Conservation (phyloP, 1,139 yeast genomes). For the Debaryomycetaceae sp. region DNA sequence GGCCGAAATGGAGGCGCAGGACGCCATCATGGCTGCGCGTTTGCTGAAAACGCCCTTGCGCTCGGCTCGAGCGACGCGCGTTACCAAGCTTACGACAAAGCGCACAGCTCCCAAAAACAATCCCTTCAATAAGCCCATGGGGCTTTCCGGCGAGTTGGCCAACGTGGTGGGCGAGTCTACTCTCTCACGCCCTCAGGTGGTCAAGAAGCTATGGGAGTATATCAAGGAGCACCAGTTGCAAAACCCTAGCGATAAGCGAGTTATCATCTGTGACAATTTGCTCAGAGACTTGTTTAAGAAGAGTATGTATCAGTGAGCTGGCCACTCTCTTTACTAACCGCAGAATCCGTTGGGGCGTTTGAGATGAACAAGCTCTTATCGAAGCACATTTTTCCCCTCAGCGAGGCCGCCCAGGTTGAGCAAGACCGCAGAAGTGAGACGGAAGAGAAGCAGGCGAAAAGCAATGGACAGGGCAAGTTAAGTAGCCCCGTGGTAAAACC, state of each 20-base stretch:
- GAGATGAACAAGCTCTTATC: slow-evolving; percentile 60
- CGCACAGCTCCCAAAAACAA: slow-evolving; percentile 16
- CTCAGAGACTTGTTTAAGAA: slow-evolving; percentile 56
- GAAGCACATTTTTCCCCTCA: slow-evolving; percentile 46
- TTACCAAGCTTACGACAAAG: slow-evolving; percentile 4
- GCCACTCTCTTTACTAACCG: slow-evolving; percentile 24
- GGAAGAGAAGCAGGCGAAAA: slow-evolving; percentile 9
- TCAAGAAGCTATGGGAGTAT: slow-evolving; percentile 69
- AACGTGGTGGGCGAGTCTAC: slow-evolving; percentile 36
- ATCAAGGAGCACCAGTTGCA: slow-evolving; percentile 64
- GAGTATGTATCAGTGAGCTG: slow-evolving; percentile 24
- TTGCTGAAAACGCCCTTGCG: slow-evolving; percentile 34
- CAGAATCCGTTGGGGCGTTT: slow-evolving; percentile 56
- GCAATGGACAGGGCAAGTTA: slow-evolving; percentile 8
- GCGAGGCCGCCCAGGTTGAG: slow-evolving; percentile 5
- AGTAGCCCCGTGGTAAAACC: neutral
- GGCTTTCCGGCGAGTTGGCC: slow-evolving; percentile 48
- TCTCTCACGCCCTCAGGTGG: slow-evolving; percentile 66
- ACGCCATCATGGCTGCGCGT: slow-evolving; percentile 43
- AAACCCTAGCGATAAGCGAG: slow-evolving; percentile 63
- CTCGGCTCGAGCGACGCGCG: slow-evolving; percentile 18
- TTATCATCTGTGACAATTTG: slow-evolving; percentile 64
- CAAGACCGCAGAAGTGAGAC: slow-evolving; percentile 12
- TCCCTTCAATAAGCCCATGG: slow-evolving; percentile 35
- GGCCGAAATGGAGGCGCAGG: slow-evolving; percentile 34